Percentiles rank a stretch among this genome's conserved stretches.
Evolutionary conservation across 169 alveolate species (phyloP).

Genomic region (Theileria luwenshuni): DNA sequence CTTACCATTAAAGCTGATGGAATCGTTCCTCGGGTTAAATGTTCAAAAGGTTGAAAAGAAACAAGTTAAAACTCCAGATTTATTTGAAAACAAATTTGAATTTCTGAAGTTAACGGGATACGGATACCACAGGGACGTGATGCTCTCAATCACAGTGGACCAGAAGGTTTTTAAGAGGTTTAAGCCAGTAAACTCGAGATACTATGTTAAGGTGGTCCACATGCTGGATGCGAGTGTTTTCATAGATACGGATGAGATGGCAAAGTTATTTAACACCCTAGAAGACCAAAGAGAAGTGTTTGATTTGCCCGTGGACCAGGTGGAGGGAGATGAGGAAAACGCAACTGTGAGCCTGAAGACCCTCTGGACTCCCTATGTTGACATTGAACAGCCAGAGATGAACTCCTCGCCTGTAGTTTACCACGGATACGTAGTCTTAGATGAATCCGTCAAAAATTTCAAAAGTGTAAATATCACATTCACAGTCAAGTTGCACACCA

Average conservation of each 20-base stretch:
- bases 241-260: conserved; percentile 55
- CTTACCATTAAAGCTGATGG: background rate
- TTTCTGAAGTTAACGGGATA: conserved; percentile 33
- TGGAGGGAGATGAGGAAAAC: background rate
- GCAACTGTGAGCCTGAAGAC: conserved; percentile 16
- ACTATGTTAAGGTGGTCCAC: conserved; percentile 51
- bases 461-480: conserved; percentile 20
- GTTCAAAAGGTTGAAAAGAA: background rate
- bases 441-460: conserved; percentile 18
- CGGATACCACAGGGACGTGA: conserved; percentile 50
- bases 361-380: conserved; percentile 44
- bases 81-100: conserved; percentile 1
- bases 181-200: background rate
- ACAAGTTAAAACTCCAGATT: background rate
- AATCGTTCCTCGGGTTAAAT: background rate
- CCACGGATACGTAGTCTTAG: conserved; percentile 52
- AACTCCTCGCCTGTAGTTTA: conserved; percentile 47
- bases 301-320: background rate
- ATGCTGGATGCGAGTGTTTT: conserved; percentile 47
- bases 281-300: conserved; percentile 16
- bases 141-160: conserved; percentile 27
- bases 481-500: conserved; percentile 41
- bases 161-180: conserved; percentile 11
- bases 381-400: conserved; percentile 55
- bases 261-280: conserved; percentile 16